These are phyloP conservation scores for Lophiostoma macrostomum DNA, from an alignment of 495 filamentous ascomycete genomes.

Conservation along the genomic window DNA sequence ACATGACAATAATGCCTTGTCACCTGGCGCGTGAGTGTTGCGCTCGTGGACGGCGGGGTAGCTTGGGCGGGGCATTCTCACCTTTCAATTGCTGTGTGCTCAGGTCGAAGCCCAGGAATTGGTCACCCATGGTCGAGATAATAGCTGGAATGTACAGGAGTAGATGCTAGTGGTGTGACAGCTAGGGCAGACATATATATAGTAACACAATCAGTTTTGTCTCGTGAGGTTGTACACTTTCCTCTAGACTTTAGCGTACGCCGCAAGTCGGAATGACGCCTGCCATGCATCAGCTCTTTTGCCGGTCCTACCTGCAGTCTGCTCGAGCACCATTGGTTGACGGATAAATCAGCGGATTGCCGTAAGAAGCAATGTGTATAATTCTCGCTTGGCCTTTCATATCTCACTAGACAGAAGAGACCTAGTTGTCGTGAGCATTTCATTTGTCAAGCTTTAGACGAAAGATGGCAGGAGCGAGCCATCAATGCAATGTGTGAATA, in stretches of 20 bases:
- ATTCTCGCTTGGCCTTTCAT: too few relatives aligned
- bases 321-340: conserved; percentile 3
- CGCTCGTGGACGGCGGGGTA: conserved; percentile 19
- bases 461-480: too few relatives aligned
- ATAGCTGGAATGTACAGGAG: not conserved
- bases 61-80: conserved; percentile 34
- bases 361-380: conserved; percentile 1
- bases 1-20: conserved; percentile 74
- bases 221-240: conserved; percentile 13
- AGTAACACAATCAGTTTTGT: not conserved
- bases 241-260: not conserved
- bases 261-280: conserved; percentile 4
- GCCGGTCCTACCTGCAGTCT: conserved; percentile 21
- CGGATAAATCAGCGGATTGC: conserved; percentile 26
- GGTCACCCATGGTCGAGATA: conserved; percentile 45
- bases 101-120: conserved; percentile 93
- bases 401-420: too few relatives aligned
- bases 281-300: conserved; percentile 7
- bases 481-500: too few relatives aligned
- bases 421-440: too few relatives aligned
- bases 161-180: not conserved
- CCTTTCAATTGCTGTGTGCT: conserved; percentile 96
- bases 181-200: conserved; percentile 19
- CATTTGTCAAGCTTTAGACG: too few relatives aligned
- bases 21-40: conserved; percentile 3